Percentiles rank a stretch among this genome's conserved stretches.
Evolutionary conservation across 352 stramenopile species (phyloP).

Genomic region (Phytopythium delawarense): DNA sequence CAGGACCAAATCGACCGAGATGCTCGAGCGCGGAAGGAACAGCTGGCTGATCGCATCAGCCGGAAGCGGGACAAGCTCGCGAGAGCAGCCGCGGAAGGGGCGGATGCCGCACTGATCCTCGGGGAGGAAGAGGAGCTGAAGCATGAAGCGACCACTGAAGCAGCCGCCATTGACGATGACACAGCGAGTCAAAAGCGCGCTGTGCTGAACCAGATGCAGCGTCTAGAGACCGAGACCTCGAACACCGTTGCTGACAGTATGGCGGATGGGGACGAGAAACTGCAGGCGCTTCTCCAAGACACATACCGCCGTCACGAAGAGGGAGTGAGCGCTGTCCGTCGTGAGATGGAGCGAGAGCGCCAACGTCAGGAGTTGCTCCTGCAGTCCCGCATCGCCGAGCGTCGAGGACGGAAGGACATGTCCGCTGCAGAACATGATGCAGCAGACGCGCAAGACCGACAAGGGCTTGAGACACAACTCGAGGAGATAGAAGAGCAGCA

Average conservation of each 20-base stretch:
- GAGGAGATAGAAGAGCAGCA: constrained; percentile 6
- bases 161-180: constrained; percentile 14
- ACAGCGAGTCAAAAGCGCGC: constrained; percentile 8
- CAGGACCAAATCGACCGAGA: constrained; percentile 30
- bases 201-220: constrained; percentile 14
- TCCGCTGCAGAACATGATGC: background rate
- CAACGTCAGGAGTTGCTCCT: constrained; percentile 27
- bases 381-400: constrained; percentile 19
- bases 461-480: constrained; percentile 1
- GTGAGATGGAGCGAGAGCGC: constrained; percentile 22
- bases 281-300: constrained; percentile 16
- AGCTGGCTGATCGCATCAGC: constrained; percentile 28
- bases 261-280: constrained; percentile 7
- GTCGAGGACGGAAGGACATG: constrained; percentile 7
- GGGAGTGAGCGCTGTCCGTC: constrained; percentile 12
- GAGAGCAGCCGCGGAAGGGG: background rate
- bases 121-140: constrained; percentile 7
- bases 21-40: constrained; percentile 20
- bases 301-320: constrained; percentile 17
- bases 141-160: constrained; percentile 17
- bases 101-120: constrained; percentile 5
- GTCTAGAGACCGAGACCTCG: constrained; percentile 6
- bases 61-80: constrained; percentile 22
- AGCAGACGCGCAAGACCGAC: constrained; percentile 4
- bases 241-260: constrained; percentile 16